Base-by-base conservation (phyloP, 2,329 filamentous ascomycete species). In the Fonsecaea erecta region DNA sequence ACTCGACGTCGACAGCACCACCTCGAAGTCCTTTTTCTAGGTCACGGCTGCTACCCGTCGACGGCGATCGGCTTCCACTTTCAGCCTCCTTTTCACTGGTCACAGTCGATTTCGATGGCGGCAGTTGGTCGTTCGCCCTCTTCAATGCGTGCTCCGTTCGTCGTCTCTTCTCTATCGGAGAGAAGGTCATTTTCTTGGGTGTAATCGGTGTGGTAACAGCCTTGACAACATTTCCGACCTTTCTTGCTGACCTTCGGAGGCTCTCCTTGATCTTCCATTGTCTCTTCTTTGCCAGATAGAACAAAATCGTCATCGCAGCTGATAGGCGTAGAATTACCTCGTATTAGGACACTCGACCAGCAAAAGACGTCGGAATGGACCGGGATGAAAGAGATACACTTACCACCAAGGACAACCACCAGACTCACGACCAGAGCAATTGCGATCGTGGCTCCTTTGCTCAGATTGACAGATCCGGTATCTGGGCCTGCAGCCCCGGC, bases 241-340 rank as follows among this genome's bases (percentile, higher is more conserved):
- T 71, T 5, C 82, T 83, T 34, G 87, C 86, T 1, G 90, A 93
- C 69, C 85, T 86, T 62, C 88, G 85, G 63, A 96, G 82, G 32
- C 84, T 90, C 74, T 91, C 86, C 64, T 88, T 86, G 70, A 95
- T 82, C 70, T 88, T 90, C 92, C 92, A 95, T 77, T 93, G 90
- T 53, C 88, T 86, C 80, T 92, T 93, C 82, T 95, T 95, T 62
- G 92, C 90, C 40, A 94, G 76, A 76, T 89, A 92, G 80, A 90
- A 96, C 30, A 95, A 85, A 1, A 86, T 79, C 2, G 87, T 85
- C 35, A 68, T 63, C 3, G 68, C 68, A 46, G 54, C 68, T 70
- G 58, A 12, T 35, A 34, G 4, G 16, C 18, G 34, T 46, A 18
- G n/a, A 21, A 24, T 32, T 34, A 30, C 28, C 34, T 6, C 8